Evolutionary conservation across 345 rosid genomes (phyloP).

Genomic region (Raphanus raphanistrum): DNA sequence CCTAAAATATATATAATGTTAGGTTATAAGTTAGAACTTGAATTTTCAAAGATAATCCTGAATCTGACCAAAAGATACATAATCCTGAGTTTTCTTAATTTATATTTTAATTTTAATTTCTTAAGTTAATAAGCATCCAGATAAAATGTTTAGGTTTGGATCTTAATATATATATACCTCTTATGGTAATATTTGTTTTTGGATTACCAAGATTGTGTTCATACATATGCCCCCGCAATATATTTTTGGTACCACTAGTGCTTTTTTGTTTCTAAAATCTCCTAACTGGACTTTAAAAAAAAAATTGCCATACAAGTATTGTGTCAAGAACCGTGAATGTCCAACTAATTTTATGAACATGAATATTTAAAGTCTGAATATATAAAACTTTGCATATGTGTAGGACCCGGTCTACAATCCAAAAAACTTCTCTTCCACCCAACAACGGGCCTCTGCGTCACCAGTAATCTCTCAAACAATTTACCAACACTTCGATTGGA

Average conservation of each 20-base stretch:
- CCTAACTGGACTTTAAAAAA: not conserved
- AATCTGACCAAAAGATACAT: not conserved
- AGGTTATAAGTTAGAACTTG: not conserved
- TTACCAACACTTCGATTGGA: constrained; percentile 47
- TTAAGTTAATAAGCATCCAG: not conserved
- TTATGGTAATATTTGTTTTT: not conserved
- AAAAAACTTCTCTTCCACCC: constrained; percentile 74
- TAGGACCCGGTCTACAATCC: constrained; percentile 75
- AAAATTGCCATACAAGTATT: not conserved
- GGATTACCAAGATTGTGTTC: no score
- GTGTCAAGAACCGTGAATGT: not conserved
- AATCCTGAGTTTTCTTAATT: not conserved
- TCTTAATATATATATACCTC: not conserved
- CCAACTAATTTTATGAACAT: not conserved
- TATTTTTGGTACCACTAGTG: no score
- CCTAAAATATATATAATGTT: no score
- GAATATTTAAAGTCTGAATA: not conserved
- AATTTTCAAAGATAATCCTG: no score
- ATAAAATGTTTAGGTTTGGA: not conserved
- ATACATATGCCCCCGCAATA: not conserved
- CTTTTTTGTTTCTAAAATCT: no score
- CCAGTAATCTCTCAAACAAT: constrained; percentile 33
- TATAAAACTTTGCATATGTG: not conserved
- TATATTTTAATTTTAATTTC: not conserved
- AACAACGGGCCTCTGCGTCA: constrained; percentile 64